These are phyloP conservation scores for Penicillium sp. DNA, from an alignment of 2,329 filamentous ascomycete species.

Conservation along the genomic window DNA sequence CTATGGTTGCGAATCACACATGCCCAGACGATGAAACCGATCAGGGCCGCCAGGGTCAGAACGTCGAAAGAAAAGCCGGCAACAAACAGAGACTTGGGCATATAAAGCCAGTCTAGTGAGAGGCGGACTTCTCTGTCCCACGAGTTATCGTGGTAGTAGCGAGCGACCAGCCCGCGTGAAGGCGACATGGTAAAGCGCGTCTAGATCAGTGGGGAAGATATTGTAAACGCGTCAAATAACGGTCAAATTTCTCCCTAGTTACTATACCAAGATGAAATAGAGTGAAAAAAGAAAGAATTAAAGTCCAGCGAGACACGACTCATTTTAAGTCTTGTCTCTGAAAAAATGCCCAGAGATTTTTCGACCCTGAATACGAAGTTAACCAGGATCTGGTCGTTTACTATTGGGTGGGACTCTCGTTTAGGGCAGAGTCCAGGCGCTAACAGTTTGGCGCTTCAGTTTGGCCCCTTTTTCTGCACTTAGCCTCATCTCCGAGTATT, in stretches of 20 bases:
- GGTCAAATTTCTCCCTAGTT: not conserved
- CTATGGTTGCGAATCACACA: slow-evolving; percentile 14
- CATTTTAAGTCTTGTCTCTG: not conserved
- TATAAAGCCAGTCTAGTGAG: not conserved
- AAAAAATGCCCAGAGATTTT: not conserved
- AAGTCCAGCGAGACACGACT: not conserved
- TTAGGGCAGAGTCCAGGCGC: slow-evolving; percentile 1
- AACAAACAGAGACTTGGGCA: slow-evolving; percentile 2
- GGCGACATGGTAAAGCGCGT: slow-evolving; percentile 11
- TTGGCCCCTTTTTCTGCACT: not conserved
- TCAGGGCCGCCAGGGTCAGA: slow-evolving; percentile 14
- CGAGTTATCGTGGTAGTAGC: not conserved
- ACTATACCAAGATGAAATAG: not conserved
- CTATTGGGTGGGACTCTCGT: not conserved
- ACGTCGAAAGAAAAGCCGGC: slow-evolving; percentile 16
- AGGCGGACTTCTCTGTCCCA: slow-evolving; percentile 7
- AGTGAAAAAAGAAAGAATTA: not conserved
- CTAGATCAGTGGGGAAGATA: not conserved
- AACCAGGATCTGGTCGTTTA: not conserved
- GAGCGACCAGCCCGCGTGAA: slow-evolving; percentile 7
- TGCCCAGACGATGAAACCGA: slow-evolving; percentile 17
- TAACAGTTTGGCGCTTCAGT: not conserved
- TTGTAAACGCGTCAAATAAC: not conserved
- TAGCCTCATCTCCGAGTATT: not conserved
- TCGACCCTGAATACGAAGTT: slow-evolving; percentile 8